A percentile compares a stretch with the other conserved stretches of the same genome.
These are phyloP conservation scores for Coemansia nantahalensis DNA, from an alignment of 192 early-diverging fungal species.

Conservation along the genomic window DNA sequence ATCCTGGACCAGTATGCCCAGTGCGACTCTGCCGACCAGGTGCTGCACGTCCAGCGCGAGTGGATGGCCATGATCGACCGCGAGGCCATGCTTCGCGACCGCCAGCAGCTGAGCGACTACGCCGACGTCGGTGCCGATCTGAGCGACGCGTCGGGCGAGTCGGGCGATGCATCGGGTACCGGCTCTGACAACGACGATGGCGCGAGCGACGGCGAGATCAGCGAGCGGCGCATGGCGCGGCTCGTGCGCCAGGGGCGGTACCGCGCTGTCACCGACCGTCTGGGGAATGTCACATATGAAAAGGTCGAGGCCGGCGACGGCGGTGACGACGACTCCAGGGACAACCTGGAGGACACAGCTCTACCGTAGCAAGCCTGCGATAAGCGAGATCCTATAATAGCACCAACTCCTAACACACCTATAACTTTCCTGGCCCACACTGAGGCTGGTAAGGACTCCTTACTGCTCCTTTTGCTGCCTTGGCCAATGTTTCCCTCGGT, in stretches of 20 bases:
- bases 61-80: slow-evolving; percentile 75
- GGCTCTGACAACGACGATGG: slow-evolving; percentile 4
- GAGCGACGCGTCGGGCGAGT: slow-evolving; percentile 1
- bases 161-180: background rate
- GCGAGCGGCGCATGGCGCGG: slow-evolving; percentile 27
- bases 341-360: too few species aligned
- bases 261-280: slow-evolving; percentile 25
- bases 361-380: too few species aligned
- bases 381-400: too few species aligned
- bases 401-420: too few species aligned
- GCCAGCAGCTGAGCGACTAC: slow-evolving; percentile 19
- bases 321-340: too few species aligned
- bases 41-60: slow-evolving; percentile 74
- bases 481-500: too few species aligned
- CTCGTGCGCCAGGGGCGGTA: slow-evolving; percentile 40
- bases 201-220: slow-evolving; percentile 15
- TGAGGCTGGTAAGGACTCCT: too few species aligned
- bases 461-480: too few species aligned
- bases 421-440: too few species aligned
- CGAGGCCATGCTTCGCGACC: slow-evolving; percentile 56
- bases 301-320: slow-evolving; percentile 1
- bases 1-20: slow-evolving; percentile 72
- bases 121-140: slow-evolving; percentile 3
- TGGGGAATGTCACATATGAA: slow-evolving; percentile 43
- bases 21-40: slow-evolving; percentile 71